These are phyloP conservation scores for Danielia reshetovae DNA, from an alignment of 805 yeast species.

Conservation along the genomic window DNA sequence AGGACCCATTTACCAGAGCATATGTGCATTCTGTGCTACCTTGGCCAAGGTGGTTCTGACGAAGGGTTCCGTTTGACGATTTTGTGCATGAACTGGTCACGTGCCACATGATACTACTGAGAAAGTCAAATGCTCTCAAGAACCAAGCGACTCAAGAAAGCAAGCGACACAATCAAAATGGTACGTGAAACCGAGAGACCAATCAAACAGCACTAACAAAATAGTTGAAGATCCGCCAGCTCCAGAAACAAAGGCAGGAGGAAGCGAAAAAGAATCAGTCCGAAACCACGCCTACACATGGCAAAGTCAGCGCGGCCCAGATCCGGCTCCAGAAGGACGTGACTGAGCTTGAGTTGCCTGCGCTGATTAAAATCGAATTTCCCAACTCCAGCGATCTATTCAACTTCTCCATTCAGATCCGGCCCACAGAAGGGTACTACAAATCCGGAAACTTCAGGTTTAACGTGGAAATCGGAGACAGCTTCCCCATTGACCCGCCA, in stretches of 20 bases:
- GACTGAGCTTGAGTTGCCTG: conserved; percentile 63
- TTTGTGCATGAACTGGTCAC: no score
- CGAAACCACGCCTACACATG: conserved; percentile 3
- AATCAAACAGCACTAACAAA: conserved; percentile 8
- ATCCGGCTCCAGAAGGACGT: conserved; percentile 73
- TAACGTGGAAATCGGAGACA: conserved; percentile 58
- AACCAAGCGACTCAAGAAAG: no score
- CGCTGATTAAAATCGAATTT: conserved; percentile 48
- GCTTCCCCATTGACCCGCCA: conserved; percentile 92
- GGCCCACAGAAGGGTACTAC: conserved; percentile 74
- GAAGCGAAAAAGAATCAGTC: conserved; percentile 1
- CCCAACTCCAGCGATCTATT: conserved; percentile 56
- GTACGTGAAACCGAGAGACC: conserved; percentile 1
- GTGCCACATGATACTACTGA: no score
- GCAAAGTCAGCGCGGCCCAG: conserved; percentile 53
- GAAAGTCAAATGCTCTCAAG: no score
- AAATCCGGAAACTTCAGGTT: conserved; percentile 67
- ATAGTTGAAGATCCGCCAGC: conserved; percentile 23
- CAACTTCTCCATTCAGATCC: conserved; percentile 53
- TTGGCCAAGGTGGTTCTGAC: no score
- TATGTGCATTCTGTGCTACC: no score
- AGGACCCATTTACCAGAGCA: no score
- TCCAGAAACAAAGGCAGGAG: conserved; percentile 20
- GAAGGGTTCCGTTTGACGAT: no score
- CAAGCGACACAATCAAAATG: no score